Evolutionary conservation across 257 asterid species (phyloP), one percentile per base, ranked within the genome.

Genomic region (Solanum medicagineum): DNA sequence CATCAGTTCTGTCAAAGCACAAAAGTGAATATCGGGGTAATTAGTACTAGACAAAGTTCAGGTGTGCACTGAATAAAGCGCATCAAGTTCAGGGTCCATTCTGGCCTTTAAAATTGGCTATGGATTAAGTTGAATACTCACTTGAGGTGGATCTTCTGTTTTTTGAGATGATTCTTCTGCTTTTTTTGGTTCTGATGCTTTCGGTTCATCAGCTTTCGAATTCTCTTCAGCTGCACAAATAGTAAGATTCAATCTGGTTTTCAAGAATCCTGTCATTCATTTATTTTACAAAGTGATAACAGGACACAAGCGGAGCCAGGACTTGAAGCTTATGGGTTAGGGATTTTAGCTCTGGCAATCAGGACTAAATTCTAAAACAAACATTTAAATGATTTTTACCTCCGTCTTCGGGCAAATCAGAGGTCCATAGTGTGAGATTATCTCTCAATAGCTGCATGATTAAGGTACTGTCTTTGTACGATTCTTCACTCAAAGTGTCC

Each of bases 381-480:
- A 24, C 45, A 51, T 32, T 62, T 17, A 66, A n/a, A 71, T 68
- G 32, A 32, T 68, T 80, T 22, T 70, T 87, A 92, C 97, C 95
- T 89, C 98, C 97, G 79, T 94, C 98, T 91, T 94, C 98, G 29
- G 96, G 97, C 89, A 93, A 86, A 92, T 93, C 95, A 56, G 98
- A 95, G 86, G 97, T 95, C 97, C 97, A 95, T 86, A 95, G 94
- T 83, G 96, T 93, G 90, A 95, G 96, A 80, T 95, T 95, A 84
- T 95, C 98, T 87, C 98, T 91, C 92, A 95, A 89, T 51, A 95
- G 92, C 90, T 95, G 98, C 98, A 95, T 95, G 11, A 95, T 95
- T 88, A 95, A 93, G 85, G 95, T 94, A 90, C 98, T 94, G 87
- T 95, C 98, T 85, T 95, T 95, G 69, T 94, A 95, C 20, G 98